Conservation (phyloP, 192 early-diverging fungal species). For the Chytriomyces confervae region DNA sequence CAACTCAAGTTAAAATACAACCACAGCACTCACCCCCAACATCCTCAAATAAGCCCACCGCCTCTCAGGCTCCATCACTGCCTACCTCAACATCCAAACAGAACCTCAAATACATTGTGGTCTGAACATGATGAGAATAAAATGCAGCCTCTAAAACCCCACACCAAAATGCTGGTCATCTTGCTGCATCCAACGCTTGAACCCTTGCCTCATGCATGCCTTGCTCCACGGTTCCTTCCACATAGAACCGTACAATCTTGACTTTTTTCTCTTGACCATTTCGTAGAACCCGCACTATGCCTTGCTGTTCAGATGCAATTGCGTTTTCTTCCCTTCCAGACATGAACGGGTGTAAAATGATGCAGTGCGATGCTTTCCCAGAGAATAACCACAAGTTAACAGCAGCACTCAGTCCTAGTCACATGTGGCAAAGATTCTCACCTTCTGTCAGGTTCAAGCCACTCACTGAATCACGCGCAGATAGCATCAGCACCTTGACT, state of each 20-base stretch:
- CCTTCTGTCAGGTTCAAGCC: slow-evolving; percentile 39
- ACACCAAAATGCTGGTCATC: no score
- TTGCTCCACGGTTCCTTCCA: slow-evolving; percentile 6
- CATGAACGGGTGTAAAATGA: slow-evolving; percentile 16
- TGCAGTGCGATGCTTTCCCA: background rate
- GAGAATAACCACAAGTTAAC: background rate
- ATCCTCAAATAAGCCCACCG: no score
- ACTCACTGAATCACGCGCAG: slow-evolving; percentile 35
- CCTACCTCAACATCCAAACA: no score
- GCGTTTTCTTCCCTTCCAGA: slow-evolving; percentile 18
- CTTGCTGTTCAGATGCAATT: slow-evolving; percentile 25
- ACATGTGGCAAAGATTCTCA: background rate
- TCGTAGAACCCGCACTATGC: slow-evolving; percentile 12
- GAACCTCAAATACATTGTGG: no score
- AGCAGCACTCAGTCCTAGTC: background rate
- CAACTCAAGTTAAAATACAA: no score
- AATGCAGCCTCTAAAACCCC: no score
- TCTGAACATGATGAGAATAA: no score
- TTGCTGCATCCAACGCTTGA: no score
- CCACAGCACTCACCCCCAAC: no score
- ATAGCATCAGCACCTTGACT: slow-evolving; percentile 32
- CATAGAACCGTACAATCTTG: slow-evolving; percentile 22
- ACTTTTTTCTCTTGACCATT: slow-evolving; percentile 17
- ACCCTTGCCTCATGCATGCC: slow-evolving; percentile 3
- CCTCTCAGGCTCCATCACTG: no score